A percentile compares a stretch with the other conserved stretches of the same genome.
Conservation (phyloP, 139 green algal species). For the Chlamydomonas sphaeroides region DNA sequence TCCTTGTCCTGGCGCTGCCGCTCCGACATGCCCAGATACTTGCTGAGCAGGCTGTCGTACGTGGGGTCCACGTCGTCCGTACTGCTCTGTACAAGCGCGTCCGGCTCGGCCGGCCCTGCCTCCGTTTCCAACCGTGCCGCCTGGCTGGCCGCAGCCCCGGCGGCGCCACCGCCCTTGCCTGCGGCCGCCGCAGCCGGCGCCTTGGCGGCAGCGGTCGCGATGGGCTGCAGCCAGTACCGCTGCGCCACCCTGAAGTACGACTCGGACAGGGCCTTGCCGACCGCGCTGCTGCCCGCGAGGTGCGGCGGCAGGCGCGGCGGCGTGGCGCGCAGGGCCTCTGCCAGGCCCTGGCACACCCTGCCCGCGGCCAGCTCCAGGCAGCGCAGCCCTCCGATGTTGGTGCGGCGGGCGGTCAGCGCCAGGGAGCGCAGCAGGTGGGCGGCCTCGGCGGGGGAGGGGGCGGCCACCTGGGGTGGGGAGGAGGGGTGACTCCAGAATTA, state of each 20-base stretch:
- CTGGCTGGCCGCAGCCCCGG: background rate
- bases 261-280: background rate
- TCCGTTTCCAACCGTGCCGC: too few species aligned
- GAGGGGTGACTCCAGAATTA: too few species aligned
- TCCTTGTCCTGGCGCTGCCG: too few species aligned
- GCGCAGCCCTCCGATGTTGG: conserved; percentile 12
- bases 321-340: conserved; percentile 20
- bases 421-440: conserved; percentile 17
- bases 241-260: conserved; percentile 4
- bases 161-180: background rate
- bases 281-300: background rate
- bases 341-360: conserved; percentile 5
- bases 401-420: background rate
- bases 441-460: conserved; percentile 15
- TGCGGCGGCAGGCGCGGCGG: conserved; percentile 19
- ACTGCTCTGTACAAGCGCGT: too few species aligned
- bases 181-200: background rate
- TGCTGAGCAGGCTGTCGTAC: background rate
- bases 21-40: too few species aligned
- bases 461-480: background rate
- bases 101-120: too few species aligned
- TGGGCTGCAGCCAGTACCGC: conserved; percentile 6
- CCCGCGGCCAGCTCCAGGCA: conserved; percentile 27
- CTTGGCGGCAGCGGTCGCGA: background rate
- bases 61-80: too few species aligned